Evolutionary conservation across 2,329 filamentous ascomycete genomes (phyloP), one percentile per base, ranked within the genome.

Genomic region (Celoporthe dispersa): DNA sequence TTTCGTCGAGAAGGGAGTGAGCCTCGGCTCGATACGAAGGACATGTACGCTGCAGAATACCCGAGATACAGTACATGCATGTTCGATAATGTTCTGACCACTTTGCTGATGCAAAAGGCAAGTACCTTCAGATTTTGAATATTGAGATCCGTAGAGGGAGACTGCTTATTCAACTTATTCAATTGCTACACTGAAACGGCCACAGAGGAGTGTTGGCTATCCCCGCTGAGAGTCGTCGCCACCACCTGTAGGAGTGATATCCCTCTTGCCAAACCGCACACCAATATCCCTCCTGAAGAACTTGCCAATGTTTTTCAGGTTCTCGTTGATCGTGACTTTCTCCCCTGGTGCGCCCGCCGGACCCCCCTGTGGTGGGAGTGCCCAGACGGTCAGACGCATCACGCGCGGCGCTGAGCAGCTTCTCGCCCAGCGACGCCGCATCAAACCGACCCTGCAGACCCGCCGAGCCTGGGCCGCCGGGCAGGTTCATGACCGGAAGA

Each of bases 301-400:
- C 81, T 97, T 98, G 33, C 95, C 95, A 81, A 99, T 93, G 79
- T 94, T 97, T 83, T 94, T 94, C 80, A 98, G 79, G 80, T 98
- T 98, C 81, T 97, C 94, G 78, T 98, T 97, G 73, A 98, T 88
- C 66, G 92, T 93, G 9, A 88, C 88, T 76, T 91, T 89, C 68
- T 88, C 85, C 68, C 84, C 84, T 73, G 64, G 70, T 19, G 44
- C 70, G 2, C 57, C 73, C 41, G 37, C 72, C 64, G 74, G 71
- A 71, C 77, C 72, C 68, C 66, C 74, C n/a, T n/a, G 83, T 72
- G 81, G 81, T 51, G 77, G 82, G 86, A 1, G 88, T 92, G 4
- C 92, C 92, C 75, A 97, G 90, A 61, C 91, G 85, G 79, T 94
- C 92, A 4, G 93, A 91, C 0, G 91, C 93, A 76, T 98, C 94